Evolutionary conservation across 768 basidiomycete genomes (phyloP).

Genomic region (Chalciporus pseudorubinellus): DNA sequence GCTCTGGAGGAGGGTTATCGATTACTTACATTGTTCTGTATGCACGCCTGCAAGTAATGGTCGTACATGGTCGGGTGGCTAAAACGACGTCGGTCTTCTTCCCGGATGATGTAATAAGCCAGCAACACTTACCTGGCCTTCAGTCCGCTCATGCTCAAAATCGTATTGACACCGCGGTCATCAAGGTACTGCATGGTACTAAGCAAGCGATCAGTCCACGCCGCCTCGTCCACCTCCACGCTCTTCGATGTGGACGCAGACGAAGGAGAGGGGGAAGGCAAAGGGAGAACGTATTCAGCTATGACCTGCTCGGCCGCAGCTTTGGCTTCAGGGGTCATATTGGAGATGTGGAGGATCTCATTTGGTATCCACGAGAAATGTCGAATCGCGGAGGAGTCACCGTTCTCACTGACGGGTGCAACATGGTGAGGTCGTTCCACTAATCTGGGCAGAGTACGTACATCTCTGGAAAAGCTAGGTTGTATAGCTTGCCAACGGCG

Average conservation of each 20-base stretch:
- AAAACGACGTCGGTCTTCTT: slow-evolving; percentile 5
- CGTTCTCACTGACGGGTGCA: slow-evolving; percentile 60
- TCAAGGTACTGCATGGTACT: slow-evolving; percentile 68
- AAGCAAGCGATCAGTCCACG: slow-evolving; percentile 85
- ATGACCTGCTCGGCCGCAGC: slow-evolving; percentile 64
- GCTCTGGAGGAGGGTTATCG: neutral
- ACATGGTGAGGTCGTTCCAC: slow-evolving; percentile 1
- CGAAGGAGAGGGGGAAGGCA: slow-evolving; percentile 48
- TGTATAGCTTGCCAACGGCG: slow-evolving; percentile 74
- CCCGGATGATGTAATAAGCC: neutral
- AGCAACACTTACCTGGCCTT: slow-evolving; percentile 52
- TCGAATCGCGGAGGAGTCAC: slow-evolving; percentile 63
- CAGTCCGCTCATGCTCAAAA: slow-evolving; percentile 63
- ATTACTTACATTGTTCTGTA: slow-evolving; percentile 77
- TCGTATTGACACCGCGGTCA: slow-evolving; percentile 50
- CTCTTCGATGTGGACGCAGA: slow-evolving; percentile 44
- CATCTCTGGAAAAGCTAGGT: slow-evolving; percentile 87
- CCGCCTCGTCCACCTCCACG: slow-evolving; percentile 67
- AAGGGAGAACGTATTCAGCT: slow-evolving; percentile 76
- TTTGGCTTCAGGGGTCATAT: slow-evolving; percentile 58
- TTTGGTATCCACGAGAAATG: slow-evolving; percentile 96
- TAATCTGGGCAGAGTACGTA: slow-evolving; percentile 37
- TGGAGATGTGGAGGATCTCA: slow-evolving; percentile 56
- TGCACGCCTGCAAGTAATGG: slow-evolving; percentile 67
- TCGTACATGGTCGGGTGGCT: slow-evolving; percentile 74